Conservation (phyloP, 768 basidiomycete genomes). For the Neoboletus subvelutipes region DNA sequence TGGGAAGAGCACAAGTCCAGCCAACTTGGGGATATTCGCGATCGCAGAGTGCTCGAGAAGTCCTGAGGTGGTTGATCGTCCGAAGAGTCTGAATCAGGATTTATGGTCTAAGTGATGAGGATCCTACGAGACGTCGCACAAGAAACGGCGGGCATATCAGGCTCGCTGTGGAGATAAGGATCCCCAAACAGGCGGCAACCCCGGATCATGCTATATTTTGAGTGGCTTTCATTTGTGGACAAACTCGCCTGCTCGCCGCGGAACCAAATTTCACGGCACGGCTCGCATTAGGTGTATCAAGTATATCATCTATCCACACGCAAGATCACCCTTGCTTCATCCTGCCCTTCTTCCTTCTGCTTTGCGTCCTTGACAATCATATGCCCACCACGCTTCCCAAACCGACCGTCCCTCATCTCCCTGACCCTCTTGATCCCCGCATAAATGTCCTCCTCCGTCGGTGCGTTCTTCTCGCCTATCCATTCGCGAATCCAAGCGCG, state of each 20-base stretch:
- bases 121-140: neutral
- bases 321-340: neutral
- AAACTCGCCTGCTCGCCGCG: neutral
- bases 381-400: conserved; percentile 17
- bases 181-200: neutral
- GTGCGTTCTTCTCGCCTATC: conserved; percentile 51
- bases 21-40: neutral
- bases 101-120: neutral
- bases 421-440: conserved; percentile 24
- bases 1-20: neutral
- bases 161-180: neutral
- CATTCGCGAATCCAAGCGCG: conserved; percentile 55
- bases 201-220: neutral
- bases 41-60: neutral
- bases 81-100: neutral
- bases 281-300: neutral
- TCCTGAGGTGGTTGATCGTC: neutral
- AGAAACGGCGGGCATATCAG: neutral
- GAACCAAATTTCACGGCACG: neutral
- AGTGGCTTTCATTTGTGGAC: neutral
- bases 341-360: neutral
- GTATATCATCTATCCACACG: neutral
- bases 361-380: neutral
- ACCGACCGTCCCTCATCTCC: conserved; percentile 29
- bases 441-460: conserved; percentile 40